Conservation (phyloP, 1,284 basidiomycete genomes). For the Cryptococcus deneoformans region DNA sequence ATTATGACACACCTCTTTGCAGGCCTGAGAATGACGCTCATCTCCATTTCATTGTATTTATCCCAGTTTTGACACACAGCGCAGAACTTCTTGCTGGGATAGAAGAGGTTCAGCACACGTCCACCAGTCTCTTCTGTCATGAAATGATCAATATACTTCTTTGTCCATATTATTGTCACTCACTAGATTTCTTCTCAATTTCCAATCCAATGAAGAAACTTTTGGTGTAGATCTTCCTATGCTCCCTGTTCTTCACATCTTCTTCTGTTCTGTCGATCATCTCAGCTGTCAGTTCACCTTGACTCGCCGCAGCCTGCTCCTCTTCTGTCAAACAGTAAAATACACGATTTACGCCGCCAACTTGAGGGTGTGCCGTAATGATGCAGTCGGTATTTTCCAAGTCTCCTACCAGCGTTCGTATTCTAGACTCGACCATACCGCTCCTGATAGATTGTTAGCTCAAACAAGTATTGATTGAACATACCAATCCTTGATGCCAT, state of each 20-base stretch:
- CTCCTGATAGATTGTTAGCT: slow-evolving; percentile 57
- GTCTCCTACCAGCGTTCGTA: slow-evolving; percentile 96
- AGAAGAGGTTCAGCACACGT: slow-evolving; percentile 90
- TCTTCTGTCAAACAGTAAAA: slow-evolving; percentile 80
- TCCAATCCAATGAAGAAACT: slow-evolving; percentile 96
- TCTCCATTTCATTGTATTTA: slow-evolving; percentile 84
- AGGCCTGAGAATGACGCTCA: slow-evolving; percentile 93
- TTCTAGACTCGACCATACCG: slow-evolving; percentile 94
- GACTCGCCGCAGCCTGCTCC: slow-evolving; percentile 84
- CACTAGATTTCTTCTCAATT: slow-evolving; percentile 87
- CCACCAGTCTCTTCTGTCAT: slow-evolving; percentile 40
- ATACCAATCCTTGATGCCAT: slow-evolving; percentile 93
- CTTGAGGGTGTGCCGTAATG: slow-evolving; percentile 88
- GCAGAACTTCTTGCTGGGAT: slow-evolving; percentile 95
- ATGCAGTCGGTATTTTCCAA: slow-evolving; percentile 93
- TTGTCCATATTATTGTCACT: slow-evolving; percentile 32
- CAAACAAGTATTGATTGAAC: slow-evolving; percentile 25
- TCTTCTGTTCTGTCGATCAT: slow-evolving; percentile 71
- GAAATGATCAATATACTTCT: background rate
- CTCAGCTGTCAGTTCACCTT: slow-evolving; percentile 74
- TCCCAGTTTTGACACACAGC: slow-evolving; percentile 96
- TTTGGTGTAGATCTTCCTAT: slow-evolving; percentile 80
- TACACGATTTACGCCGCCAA: slow-evolving; percentile 88
- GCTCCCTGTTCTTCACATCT: slow-evolving; percentile 75
- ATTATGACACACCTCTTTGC: slow-evolving; percentile 72